Conservation (phyloP, 768 basidiomycete species). For the Kwoniella bestiolae region DNA sequence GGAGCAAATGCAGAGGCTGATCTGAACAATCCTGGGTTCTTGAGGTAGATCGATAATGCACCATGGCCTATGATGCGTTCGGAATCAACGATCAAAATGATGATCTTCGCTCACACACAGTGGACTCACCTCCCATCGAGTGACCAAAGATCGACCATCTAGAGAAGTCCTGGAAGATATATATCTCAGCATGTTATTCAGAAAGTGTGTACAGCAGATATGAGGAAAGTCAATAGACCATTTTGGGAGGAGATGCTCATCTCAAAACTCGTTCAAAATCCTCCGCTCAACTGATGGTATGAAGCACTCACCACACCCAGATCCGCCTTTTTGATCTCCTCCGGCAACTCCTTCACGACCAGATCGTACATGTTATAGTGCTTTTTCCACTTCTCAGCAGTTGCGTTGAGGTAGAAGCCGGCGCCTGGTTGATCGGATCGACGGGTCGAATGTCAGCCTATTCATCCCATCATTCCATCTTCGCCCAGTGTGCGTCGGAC, state of each 20-base stretch:
- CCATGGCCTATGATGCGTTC: conserved; percentile 94
- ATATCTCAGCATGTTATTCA: too few relatives aligned
- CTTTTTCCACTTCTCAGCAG: conserved; percentile 61
- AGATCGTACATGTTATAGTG: conserved; percentile 86
- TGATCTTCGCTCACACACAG: too few relatives aligned
- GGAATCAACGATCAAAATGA: too few relatives aligned
- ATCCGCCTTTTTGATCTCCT: conserved; percentile 71
- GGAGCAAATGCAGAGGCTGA: conserved; percentile 81
- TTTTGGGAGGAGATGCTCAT: neutral
- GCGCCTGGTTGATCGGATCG: too few relatives aligned
- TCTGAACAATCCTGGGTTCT: conserved; percentile 70
- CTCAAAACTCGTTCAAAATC: neutral
- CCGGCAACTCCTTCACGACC: conserved; percentile 80
- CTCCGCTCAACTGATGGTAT: neutral
- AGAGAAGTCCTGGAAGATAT: conserved; percentile 68
- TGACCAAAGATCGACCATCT: conserved; percentile 92
- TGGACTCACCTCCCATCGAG: conserved; percentile 68
- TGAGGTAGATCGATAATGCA: conserved; percentile 85
- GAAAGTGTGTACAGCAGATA: too few relatives aligned
- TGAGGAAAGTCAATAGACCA: neutral
- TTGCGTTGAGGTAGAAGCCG: conserved; percentile 95
- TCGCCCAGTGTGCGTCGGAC: too few relatives aligned
- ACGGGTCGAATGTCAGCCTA: conserved; percentile 1
- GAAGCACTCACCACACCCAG: conserved; percentile 71
- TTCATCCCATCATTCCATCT: conserved; percentile 66